Evolutionary conservation across 805 yeast species (phyloP).

Genomic region (Lachancea mirantina): DNA sequence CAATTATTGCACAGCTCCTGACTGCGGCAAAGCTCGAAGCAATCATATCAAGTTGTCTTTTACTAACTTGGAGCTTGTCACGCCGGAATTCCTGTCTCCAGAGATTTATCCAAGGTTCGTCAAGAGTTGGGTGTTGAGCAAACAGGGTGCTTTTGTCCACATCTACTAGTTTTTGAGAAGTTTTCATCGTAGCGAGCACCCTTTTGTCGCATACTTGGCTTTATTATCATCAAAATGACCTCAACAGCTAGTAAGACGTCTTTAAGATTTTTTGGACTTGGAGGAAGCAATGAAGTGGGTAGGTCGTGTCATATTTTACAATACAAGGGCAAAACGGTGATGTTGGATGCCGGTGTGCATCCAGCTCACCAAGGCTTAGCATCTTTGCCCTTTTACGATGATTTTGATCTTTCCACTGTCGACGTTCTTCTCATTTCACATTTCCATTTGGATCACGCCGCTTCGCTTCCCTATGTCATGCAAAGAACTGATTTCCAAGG

Average conservation of each 20-base stretch:
- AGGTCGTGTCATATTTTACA: slow-evolving; percentile 89
- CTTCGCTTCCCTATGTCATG: slow-evolving; percentile 96
- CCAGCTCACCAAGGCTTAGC: slow-evolving; percentile 90
- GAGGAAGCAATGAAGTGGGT: slow-evolving; percentile 99
- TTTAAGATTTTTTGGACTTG: slow-evolving; percentile 76
- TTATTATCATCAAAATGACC: too few species aligned
- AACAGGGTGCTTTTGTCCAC: too few species aligned
- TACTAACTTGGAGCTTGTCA: too few species aligned
- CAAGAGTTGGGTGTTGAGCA: too few species aligned
- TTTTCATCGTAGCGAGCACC: too few species aligned
- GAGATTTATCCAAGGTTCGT: too few species aligned
- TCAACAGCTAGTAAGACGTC: slow-evolving; percentile 28
- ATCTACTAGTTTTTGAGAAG: too few species aligned
- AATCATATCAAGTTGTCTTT: too few species aligned
- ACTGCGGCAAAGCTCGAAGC: too few species aligned
- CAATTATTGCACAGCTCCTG: too few species aligned
- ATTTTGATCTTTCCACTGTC: slow-evolving; percentile 79
- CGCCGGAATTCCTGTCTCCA: too few species aligned
- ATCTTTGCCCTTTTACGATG: slow-evolving; percentile 92
- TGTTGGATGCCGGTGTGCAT: slow-evolving; percentile 98
- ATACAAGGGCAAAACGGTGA: slow-evolving; percentile 88
- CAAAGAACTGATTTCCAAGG: slow-evolving; percentile 93
- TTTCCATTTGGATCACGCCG: slow-evolving; percentile 97
- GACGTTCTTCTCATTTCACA: slow-evolving; percentile 86
- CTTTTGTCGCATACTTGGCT: too few species aligned